Percentiles rank a stretch among this genome's conserved stretches.
Evolutionary conservation across 208 protist genomes (phyloP).

Genomic region (Blechomonas ayalai): DNA sequence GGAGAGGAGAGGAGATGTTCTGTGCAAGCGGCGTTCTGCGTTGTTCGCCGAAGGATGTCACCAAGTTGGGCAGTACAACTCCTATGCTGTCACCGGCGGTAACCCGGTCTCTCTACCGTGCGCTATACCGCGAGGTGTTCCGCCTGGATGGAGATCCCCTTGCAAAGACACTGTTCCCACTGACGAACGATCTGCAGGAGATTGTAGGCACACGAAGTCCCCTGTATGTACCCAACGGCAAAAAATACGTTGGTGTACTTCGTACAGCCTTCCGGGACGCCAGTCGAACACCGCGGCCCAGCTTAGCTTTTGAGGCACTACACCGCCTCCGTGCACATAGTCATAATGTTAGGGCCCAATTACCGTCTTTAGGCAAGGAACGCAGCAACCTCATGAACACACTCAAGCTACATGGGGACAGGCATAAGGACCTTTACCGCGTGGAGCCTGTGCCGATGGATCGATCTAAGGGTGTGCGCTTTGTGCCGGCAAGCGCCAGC

Average conservation of each 20-base stretch:
- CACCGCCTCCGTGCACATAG: constrained; percentile 60
- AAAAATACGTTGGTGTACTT: constrained; percentile 44
- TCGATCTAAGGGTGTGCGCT: constrained; percentile 10
- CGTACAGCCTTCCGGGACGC: constrained; percentile 43
- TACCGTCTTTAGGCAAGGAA: constrained; percentile 44
- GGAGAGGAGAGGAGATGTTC: no score
- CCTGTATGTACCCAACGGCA: constrained; percentile 46
- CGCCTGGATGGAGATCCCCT: constrained; percentile 54
- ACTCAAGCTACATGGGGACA: constrained; percentile 14
- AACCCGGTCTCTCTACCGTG: constrained; percentile 60
- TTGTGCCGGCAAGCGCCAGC: constrained; percentile 27
- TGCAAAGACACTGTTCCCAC: constrained; percentile 64
- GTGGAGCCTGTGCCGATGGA: constrained; percentile 22
- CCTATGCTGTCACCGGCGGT: constrained; percentile 53
- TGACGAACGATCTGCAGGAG: constrained; percentile 52
- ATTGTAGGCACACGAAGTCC: constrained; percentile 29
- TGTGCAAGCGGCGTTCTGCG: constrained; percentile 4
- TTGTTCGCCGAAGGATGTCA: constrained; percentile 9
- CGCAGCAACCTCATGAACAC: constrained; percentile 26
- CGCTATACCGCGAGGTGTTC: constrained; percentile 48
- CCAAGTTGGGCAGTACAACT: constrained; percentile 12
- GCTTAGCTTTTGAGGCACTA: constrained; percentile 64
- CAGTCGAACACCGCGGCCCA: constrained; percentile 24
- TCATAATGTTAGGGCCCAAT: constrained; percentile 43
- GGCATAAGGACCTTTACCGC: constrained; percentile 28